phyloP scores from a whole-genome alignment of 306 rosid genomes.

The Ormosia emarginata region DNA sequence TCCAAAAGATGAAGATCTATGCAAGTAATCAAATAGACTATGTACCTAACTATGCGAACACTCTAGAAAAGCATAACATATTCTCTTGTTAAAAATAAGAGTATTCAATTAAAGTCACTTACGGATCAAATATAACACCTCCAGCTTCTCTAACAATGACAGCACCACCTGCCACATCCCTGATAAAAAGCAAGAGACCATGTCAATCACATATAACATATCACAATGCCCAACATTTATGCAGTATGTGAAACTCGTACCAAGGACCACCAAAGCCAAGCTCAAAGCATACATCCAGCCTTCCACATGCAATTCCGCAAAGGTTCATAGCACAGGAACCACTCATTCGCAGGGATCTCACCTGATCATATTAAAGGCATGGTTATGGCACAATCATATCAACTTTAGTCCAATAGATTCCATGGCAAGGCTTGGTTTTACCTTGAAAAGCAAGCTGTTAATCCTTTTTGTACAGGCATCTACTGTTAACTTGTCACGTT shows the following conservation, averaged over 20 bases:
- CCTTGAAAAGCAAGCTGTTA: slow-evolving; percentile 68
- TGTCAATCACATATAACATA: slow-evolving; percentile 9
- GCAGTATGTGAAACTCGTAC: slow-evolving; percentile 39
- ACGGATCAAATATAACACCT: slow-evolving; percentile 83
- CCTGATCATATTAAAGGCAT: slow-evolving; percentile 46
- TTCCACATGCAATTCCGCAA: slow-evolving; percentile 87
- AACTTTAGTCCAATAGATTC: background rate
- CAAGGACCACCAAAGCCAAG: slow-evolving; percentile 87
- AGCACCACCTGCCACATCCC: slow-evolving; percentile 94
- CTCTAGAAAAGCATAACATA: background rate
- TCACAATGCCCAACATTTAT: background rate
- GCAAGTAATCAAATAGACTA: background rate
- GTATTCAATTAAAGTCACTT: slow-evolving; percentile 31
- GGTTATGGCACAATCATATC: slow-evolving; percentile 8
- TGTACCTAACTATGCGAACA: background rate
- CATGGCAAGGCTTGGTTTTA: slow-evolving; percentile 22
- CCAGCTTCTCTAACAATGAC: slow-evolving; percentile 86
- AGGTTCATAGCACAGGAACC: slow-evolving; percentile 89
- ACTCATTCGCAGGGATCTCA: slow-evolving; percentile 74
- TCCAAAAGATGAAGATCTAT: slow-evolving; percentile 23
- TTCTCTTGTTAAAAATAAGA: background rate
- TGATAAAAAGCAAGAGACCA: slow-evolving; percentile 26
- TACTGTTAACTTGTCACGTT: slow-evolving; percentile 63
- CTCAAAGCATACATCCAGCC: slow-evolving; percentile 65
- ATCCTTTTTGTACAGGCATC: slow-evolving; percentile 62